A percentile compares a stretch with the other conserved stretches of the same genome.
phyloP scores from a whole-genome alignment of 371 early-diverging fungal genomes.

The Mucor circinelloides region DNA sequence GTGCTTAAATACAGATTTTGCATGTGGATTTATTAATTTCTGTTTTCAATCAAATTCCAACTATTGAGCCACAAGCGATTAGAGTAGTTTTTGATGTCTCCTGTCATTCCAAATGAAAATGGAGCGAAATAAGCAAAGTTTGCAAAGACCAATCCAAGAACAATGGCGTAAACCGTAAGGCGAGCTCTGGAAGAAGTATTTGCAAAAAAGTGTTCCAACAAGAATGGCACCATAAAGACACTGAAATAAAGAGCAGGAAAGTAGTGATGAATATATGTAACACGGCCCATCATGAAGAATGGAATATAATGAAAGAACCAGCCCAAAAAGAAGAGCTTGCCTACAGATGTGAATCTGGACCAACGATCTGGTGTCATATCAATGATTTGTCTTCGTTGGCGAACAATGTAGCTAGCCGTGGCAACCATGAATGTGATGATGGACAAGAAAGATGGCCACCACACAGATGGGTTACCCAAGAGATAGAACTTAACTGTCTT shows the following conservation, averaged over 20 bases:
- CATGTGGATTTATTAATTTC: constrained; percentile 7
- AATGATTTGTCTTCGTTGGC: constrained; percentile 62
- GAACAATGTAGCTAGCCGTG: constrained; percentile 56
- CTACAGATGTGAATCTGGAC: constrained; percentile 72
- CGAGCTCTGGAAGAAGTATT: constrained; percentile 14
- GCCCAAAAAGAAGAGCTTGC: constrained; percentile 77
- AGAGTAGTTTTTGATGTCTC: constrained; percentile 62
- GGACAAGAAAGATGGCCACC: constrained; percentile 85
- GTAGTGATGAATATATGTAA: constrained; percentile 98
- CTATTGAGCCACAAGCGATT: constrained; percentile 53
- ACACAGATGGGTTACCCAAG: constrained; percentile 95
- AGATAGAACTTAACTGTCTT: constrained; percentile 89
- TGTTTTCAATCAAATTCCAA: constrained; percentile 52
- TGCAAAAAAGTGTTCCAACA: constrained; percentile 72
- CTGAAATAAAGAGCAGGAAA: constrained; percentile 98
- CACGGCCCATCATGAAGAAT: constrained; percentile 98
- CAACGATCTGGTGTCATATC: constrained; percentile 62
- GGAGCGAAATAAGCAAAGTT: constrained; percentile 82
- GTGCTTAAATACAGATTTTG: neutral
- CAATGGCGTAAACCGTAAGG: constrained; percentile 41
- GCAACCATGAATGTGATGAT: constrained; percentile 52
- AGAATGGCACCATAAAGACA: constrained; percentile 72
- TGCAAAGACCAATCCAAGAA: constrained; percentile 44
- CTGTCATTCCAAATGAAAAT: constrained; percentile 84
- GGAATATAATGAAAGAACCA: constrained; percentile 98